These are phyloP conservation scores for Cenococcum geophilum DNA, from an alignment of 495 filamentous ascomycete species.

Conservation along the genomic window DNA sequence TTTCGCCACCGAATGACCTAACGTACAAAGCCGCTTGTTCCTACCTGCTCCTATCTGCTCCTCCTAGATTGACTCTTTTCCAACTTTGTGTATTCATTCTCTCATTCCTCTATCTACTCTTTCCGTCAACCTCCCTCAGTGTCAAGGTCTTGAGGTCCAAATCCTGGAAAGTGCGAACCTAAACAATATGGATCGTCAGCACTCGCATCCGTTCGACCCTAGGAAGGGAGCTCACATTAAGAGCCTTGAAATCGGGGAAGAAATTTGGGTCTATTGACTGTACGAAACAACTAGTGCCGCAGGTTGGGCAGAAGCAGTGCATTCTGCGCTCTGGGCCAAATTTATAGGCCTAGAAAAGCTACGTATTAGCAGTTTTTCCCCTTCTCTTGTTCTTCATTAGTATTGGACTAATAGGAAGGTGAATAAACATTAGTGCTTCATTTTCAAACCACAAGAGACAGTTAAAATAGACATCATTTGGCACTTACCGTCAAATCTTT, in stretches of 20 bases:
- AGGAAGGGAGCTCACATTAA: slow-evolving; percentile 35
- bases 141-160: slow-evolving; percentile 22
- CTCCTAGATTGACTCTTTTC: background rate
- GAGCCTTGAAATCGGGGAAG: slow-evolving; percentile 26
- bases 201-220: background rate
- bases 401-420: too few relatives aligned
- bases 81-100: background rate
- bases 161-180: slow-evolving; percentile 14
- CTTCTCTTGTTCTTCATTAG: too few relatives aligned
- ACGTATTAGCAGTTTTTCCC: too few relatives aligned
- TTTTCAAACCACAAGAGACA: background rate
- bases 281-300: slow-evolving; percentile 38
- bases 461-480: background rate
- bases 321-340: slow-evolving; percentile 34
- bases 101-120: slow-evolving; percentile 6
- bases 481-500: slow-evolving; percentile 17
- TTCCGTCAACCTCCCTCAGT: slow-evolving; percentile 22
- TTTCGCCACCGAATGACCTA: too few relatives aligned
- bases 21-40: too few relatives aligned
- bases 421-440: background rate
- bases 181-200: too few relatives aligned
- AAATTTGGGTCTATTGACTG: slow-evolving; percentile 23
- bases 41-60: too few relatives aligned
- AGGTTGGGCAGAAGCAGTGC: slow-evolving; percentile 42
- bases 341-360: slow-evolving; percentile 31